phyloP scores from a whole-genome alignment of 2,329 filamentous ascomycete genomes.

The Coleophoma crateriformis region DNA sequence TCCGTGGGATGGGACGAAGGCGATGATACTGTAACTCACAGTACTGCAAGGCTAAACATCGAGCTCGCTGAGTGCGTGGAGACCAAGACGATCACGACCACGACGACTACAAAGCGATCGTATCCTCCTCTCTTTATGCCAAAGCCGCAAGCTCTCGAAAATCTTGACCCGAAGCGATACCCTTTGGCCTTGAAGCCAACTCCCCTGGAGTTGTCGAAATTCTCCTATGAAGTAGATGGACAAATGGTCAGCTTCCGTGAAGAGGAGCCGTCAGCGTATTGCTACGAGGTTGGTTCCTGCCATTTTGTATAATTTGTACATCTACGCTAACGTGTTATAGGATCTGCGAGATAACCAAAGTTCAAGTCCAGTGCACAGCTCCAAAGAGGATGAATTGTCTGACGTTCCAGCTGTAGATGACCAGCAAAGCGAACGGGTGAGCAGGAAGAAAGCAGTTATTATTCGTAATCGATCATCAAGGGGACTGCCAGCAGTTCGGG shows the following conservation, averaged over 20 bases:
- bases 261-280: constrained; percentile 1
- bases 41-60: constrained; percentile 30
- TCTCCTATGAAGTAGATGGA: constrained; percentile 67
- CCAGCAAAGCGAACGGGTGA: constrained; percentile 6
- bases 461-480: constrained; percentile 10
- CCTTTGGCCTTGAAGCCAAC: constrained; percentile 80
- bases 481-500: constrained; percentile 4
- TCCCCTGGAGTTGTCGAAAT: constrained; percentile 69
- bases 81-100: constrained; percentile 77
- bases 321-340: too few species aligned
- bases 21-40: constrained; percentile 14
- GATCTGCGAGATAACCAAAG: too few species aligned
- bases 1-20: constrained; percentile 22
- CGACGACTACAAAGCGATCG: constrained; percentile 78
- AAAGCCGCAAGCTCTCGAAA: constrained; percentile 54
- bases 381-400: too few species aligned
- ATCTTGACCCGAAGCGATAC: constrained; percentile 83
- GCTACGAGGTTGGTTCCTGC: constrained; percentile 2
- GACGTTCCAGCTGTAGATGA: background rate
- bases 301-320: background rate
- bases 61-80: constrained; percentile 61
- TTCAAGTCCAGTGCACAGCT: too few species aligned
- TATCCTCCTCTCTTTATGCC: constrained; percentile 82
- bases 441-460: constrained; percentile 9
- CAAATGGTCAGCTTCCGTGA: constrained; percentile 21